These are phyloP conservation scores for Olyra latifolia DNA, from an alignment of 176 grass and related monocot species.

Conservation along the genomic window DNA sequence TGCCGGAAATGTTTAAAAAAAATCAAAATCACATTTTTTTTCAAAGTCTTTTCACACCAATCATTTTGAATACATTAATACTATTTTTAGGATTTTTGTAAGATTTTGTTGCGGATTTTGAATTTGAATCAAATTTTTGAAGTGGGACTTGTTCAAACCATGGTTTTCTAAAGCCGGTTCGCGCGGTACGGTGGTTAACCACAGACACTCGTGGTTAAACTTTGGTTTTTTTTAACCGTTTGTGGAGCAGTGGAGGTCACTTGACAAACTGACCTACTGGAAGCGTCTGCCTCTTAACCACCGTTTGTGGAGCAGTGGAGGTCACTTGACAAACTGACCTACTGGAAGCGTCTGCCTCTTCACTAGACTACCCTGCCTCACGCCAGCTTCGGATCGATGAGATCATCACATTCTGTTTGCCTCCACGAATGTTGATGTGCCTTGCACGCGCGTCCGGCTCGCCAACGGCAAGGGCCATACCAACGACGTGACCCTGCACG, in stretches of 20 bases:
- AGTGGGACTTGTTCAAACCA: too few relatives aligned
- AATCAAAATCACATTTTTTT: too few relatives aligned
- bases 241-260: background rate
- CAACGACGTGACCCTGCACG: conserved; percentile 23
- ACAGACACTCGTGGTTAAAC: too few relatives aligned
- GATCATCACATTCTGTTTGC: conserved; percentile 7
- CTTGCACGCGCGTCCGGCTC: background rate
- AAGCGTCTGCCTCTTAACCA: background rate
- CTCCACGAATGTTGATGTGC: conserved; percentile 21
- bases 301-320: background rate
- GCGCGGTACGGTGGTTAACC: too few relatives aligned
- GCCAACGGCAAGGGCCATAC: conserved; percentile 33
- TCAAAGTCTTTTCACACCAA: too few relatives aligned
- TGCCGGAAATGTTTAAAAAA: too few relatives aligned
- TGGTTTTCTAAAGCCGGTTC: too few relatives aligned
- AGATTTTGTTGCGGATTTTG: too few relatives aligned
- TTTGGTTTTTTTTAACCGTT: too few relatives aligned
- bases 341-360: background rate
- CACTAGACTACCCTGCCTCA: background rate
- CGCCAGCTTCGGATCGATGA: background rate
- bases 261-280: background rate
- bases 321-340: background rate
- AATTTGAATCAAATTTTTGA: too few relatives aligned
- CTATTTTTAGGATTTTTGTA: too few relatives aligned
- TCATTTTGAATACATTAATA: too few relatives aligned